A percentile compares a stretch with the other conserved stretches of the same genome.
Conservation (phyloP, 208 protist species). For the Crithidia sp. region DNA sequence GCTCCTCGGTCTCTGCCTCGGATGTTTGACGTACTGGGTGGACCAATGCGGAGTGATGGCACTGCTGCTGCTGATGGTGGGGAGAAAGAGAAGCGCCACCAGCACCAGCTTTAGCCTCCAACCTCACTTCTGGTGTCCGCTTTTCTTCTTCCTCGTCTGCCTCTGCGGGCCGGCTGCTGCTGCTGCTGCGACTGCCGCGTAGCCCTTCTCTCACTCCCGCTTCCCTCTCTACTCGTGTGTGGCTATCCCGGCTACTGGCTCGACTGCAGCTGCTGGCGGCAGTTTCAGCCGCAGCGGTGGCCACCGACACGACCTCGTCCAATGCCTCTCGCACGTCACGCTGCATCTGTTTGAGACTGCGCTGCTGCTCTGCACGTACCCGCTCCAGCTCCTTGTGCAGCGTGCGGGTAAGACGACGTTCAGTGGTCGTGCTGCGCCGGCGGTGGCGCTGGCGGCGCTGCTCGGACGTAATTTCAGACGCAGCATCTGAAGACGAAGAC, state of each 20-base stretch:
- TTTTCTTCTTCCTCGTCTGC: not conserved
- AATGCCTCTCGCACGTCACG: constrained; percentile 17
- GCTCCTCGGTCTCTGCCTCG: constrained; percentile 16
- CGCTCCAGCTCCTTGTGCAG: constrained; percentile 23
- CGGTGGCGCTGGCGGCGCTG: not conserved
- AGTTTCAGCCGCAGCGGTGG: not conserved
- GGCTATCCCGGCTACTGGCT: constrained; percentile 12
- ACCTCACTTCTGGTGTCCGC: not conserved
- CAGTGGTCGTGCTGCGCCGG: not conserved
- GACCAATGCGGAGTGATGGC: too few species aligned
- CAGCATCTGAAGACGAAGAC: not conserved
- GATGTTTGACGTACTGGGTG: too few species aligned
- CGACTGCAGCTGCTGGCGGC: constrained; percentile 3
- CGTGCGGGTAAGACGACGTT: not conserved
- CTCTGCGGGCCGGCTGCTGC: too few species aligned
- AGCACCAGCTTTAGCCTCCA: too few species aligned
- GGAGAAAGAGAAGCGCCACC: too few species aligned
- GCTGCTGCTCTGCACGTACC: constrained; percentile 24
- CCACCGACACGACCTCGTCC: constrained; percentile 10
- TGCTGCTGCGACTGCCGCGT: too few species aligned
- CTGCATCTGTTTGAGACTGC: constrained; percentile 21
- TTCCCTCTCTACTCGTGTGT: not conserved
- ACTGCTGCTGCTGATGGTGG: too few species aligned
- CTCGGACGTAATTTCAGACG: too few species aligned
- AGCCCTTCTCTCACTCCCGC: too few species aligned